phyloP scores from a whole-genome alignment of 2,329 filamentous ascomycete genomes.

The Huntiella decipiens region DNA sequence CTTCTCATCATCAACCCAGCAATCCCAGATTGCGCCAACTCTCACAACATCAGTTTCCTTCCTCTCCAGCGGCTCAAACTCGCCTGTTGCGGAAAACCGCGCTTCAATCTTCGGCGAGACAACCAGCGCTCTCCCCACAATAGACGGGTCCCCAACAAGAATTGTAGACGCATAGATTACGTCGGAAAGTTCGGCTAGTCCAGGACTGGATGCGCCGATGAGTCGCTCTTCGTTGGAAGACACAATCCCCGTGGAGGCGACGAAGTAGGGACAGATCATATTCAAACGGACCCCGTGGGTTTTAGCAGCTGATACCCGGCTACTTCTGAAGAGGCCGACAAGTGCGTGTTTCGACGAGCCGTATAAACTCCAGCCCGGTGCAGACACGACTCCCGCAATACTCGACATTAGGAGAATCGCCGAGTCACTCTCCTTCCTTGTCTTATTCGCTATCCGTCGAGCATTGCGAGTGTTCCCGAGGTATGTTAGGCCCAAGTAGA shows the following conservation, averaged over 20 bases:
- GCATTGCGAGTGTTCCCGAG: constrained; percentile 19
- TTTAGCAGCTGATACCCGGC: constrained; percentile 29
- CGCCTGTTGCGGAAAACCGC: not conserved
- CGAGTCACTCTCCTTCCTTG: constrained; percentile 29
- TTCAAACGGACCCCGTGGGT: constrained; percentile 39
- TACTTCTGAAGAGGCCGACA: constrained; percentile 40
- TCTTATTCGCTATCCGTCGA: constrained; percentile 14
- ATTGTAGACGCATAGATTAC: constrained; percentile 42
- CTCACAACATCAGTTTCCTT: not conserved
- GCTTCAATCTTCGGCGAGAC: constrained; percentile 33
- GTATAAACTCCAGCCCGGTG: constrained; percentile 24
- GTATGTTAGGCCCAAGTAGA: constrained; percentile 43
- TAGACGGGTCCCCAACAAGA: constrained; percentile 36
- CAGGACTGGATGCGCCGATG: constrained; percentile 25
- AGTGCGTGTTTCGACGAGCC: constrained; percentile 41
- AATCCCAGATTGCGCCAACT: not conserved
- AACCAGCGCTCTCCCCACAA: constrained; percentile 37
- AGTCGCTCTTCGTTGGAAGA: constrained; percentile 26
- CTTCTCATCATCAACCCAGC: not conserved
- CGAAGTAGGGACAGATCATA: constrained; percentile 48
- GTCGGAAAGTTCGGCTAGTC: constrained; percentile 22
- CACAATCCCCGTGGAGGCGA: constrained; percentile 37
- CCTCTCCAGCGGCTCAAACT: not conserved
- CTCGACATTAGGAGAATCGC: constrained; percentile 41
- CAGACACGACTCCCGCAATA: constrained; percentile 31